phyloP scores from a whole-genome alignment of 2,329 filamentous ascomycete genomes.

The Helminthosporium solani region DNA sequence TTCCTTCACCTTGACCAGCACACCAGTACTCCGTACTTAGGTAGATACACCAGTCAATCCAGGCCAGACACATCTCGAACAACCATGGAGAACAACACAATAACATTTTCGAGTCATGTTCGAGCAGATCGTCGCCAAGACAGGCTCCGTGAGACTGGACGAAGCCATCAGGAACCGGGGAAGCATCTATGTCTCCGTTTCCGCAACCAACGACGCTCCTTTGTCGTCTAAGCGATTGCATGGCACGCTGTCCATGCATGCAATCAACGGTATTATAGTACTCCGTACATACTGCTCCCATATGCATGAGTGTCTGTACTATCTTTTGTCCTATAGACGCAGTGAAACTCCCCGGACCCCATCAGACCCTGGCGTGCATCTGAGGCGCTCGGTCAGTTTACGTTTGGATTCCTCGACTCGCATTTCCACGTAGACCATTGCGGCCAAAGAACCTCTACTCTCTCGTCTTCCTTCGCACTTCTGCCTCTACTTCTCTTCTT shows the following conservation, averaged over 20 bases:
- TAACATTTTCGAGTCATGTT: conserved; percentile 1
- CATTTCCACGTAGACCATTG: conserved; percentile 1
- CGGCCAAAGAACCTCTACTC: conserved; percentile 1
- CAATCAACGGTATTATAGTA: no score
- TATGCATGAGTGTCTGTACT: no score
- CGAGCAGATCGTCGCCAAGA: conserved; percentile 5
- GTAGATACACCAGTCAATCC: no score
- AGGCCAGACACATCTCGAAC: no score
- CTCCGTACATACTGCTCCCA: no score
- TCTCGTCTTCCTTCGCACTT: neutral
- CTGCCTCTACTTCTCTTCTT: neutral
- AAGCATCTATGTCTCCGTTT: neutral
- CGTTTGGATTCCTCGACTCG: conserved; percentile 9
- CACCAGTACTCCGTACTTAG: no score
- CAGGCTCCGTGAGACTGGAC: conserved; percentile 3
- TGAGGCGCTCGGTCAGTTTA: conserved; percentile 12
- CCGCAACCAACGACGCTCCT: conserved; percentile 1
- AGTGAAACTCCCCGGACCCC: conserved; percentile 5
- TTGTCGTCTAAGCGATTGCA: neutral
- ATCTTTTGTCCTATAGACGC: no score
- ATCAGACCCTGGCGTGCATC: conserved; percentile 4
- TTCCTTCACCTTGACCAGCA: no score
- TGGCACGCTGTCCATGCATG: neutral
- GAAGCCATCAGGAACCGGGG: conserved; percentile 4
- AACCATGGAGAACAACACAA: neutral